These are phyloP conservation scores for Ballota nigra DNA, from an alignment of 257 asterid species.

Conservation along the genomic window DNA sequence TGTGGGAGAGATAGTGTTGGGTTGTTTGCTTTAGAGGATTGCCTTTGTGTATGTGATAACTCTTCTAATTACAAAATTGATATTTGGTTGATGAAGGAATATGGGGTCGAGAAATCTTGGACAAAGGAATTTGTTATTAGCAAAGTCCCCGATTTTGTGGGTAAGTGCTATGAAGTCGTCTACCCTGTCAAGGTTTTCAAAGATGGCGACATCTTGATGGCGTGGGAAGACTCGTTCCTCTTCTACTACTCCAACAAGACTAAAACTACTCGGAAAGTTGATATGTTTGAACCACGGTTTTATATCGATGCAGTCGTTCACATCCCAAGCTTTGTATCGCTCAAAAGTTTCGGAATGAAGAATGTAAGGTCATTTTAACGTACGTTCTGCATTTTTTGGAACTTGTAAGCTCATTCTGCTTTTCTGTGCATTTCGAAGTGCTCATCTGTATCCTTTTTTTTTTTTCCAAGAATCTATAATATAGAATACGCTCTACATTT, in stretches of 20 bases:
- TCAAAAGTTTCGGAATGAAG: not conserved
- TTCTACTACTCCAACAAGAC: constrained; percentile 24
- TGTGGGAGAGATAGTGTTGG: not conserved
- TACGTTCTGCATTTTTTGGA: not conserved
- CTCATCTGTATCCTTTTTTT: not conserved
- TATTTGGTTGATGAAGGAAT: constrained; percentile 49
- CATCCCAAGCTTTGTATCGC: not conserved
- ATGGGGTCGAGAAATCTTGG: constrained; percentile 38
- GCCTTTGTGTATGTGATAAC: constrained; percentile 32
- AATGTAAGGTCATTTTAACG: not conserved
- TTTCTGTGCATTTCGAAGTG: not conserved
- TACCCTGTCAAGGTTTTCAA: constrained; percentile 27
- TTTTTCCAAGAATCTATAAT: no score
- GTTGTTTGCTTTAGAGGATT: constrained; percentile 17
- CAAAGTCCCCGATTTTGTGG: constrained; percentile 14
- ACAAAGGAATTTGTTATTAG: constrained; percentile 25
- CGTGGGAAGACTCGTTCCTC: constrained; percentile 27
- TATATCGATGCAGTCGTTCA: not conserved
- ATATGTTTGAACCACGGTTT: not conserved
- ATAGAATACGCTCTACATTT: no score
- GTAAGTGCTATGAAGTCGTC: constrained; percentile 10
- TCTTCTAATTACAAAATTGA: constrained; percentile 27
- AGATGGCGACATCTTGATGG: constrained; percentile 12
- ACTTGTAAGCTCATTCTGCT: not conserved
- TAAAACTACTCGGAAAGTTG: constrained; percentile 6